Evolutionary conservation across 164 flowering plant species (phyloP), one percentile per base, ranked within the genome.

Genomic region (Dillenia suffruticosa): DNA sequence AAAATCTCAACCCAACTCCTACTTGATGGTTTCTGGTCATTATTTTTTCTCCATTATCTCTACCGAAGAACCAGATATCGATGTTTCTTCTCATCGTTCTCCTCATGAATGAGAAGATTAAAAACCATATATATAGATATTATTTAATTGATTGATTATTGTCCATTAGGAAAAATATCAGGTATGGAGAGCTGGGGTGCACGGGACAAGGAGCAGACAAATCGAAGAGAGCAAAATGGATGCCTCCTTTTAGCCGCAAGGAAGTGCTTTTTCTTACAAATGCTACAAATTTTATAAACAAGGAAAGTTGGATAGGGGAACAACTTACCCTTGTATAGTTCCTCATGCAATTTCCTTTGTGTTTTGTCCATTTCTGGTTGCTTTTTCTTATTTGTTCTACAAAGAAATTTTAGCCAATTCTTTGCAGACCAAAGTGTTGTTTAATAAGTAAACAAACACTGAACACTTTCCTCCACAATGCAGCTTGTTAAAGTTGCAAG

Each of bases 171-270:
- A n/a, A 9, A 2, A 54, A 54, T 54, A 17, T 54, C 13, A 9
- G 11, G 9, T 54, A 19, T 43, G 12, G 15, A 4, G 63, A 60
- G 44, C 16, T 17, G 15, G 54, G 44, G 19, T 60, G 53, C 44
- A 24, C 17, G 12, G 63, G 63, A 11, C 63, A n/a, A 14, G 63
- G 63, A 15, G 51, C 63, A 49, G 44, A 62, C 40, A 63, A 6
- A 16, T 75, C 75, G 4, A 16, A 56, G 13, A 61, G 79, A 2
- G 73, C 71, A 8, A 19, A 8, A 3, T 75, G 79, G 79, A 50
- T 22, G 17, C 71, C 62, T 48, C 44, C 9, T 14, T 10, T 65
- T 1, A 12, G 17, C 3, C 7, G 0, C 7, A 2, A 19, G 6
- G 56, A 68, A 16, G 1, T 58, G 49, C 1, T 43, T 5, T 0